Base-by-base conservation (phyloP, 1,139 yeast genomes). In the Yamadazyma atmosphaerica region DNA sequence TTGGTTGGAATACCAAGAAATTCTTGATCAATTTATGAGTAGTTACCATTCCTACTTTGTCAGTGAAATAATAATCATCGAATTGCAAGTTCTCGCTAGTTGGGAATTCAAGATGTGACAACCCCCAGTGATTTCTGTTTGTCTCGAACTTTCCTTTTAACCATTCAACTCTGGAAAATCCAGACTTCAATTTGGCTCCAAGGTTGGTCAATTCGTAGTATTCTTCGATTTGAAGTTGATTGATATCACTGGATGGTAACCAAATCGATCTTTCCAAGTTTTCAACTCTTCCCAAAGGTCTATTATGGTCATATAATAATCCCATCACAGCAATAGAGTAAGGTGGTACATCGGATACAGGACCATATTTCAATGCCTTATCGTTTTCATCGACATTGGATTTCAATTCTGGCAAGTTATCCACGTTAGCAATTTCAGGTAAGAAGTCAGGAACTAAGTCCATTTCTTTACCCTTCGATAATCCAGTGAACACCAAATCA, bases 11-110 rank as follows among this genome's bases (percentile, higher is more conserved):
- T 31, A 82, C 69, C 40, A 88, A 65, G 44, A 72, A 77, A 36
- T 61, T 55, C 40, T 73, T 64, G 12, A 73, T 54, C 30, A 75
- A 65, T 45, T 72, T 71, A 42, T 86, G 85, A 4, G 97, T 86
- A 7, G 96, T 83, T n/a, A 92, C 96, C 64, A 87, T 86, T 18
- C 98, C 98, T 21, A 92, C 96, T 51, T 85, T 77, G 61, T 92
- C 98, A 16, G 88, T 83, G 57, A 71, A 87, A 66, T 86, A 92
- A 49, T 74, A 67, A 36, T 83, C 81, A 40, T 83, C 86, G 34
- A 74, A 72, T 38, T 68, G 70, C 15, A 44, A 34, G 12, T 51
- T 47, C 16, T 62, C 60, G 15, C 74, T 75, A 26, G 77, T 51
- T 5, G 74, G 73, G 45, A 86, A 68, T 45, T 79, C 83, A 45